Conservation (phyloP, 1,284 basidiomycete species). For the Microbotryum saponariae region DNA sequence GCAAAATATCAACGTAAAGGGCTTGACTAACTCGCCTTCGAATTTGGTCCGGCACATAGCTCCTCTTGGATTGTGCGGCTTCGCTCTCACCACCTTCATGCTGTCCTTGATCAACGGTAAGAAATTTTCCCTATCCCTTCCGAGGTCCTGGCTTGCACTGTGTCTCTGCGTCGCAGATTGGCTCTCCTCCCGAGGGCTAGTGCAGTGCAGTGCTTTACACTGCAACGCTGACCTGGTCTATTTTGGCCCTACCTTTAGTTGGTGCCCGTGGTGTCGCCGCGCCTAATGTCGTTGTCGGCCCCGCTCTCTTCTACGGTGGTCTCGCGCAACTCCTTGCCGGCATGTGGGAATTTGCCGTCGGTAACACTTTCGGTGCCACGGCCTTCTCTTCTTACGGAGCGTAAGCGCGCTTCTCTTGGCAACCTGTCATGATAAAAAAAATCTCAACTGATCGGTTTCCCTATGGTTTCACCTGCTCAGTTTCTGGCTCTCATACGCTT, state of each 20-base stretch:
- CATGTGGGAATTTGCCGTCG: constrained; percentile 54
- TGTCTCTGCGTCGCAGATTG: too few species aligned
- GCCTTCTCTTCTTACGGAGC: constrained; percentile 43
- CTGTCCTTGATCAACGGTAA: constrained; percentile 43
- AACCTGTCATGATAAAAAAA: background rate
- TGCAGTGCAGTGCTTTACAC: too few species aligned
- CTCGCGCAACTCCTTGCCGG: constrained; percentile 58
- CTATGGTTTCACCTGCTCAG: too few species aligned
- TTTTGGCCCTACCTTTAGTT: constrained; percentile 36
- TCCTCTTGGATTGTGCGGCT: constrained; percentile 47
- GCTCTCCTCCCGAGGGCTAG: too few species aligned
- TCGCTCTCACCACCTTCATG: constrained; percentile 51
- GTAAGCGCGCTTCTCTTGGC: background rate
- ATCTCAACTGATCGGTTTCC: background rate
- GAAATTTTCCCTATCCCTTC: background rate
- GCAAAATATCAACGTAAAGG: too few species aligned
- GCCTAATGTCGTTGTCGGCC: constrained; percentile 71
- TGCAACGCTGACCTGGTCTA: background rate
- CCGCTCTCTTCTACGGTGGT: constrained; percentile 64
- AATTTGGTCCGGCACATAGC: constrained; percentile 20
- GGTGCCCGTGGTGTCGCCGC: constrained; percentile 42
- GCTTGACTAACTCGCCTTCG: too few species aligned
- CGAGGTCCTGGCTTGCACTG: too few species aligned
- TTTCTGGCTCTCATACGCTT: constrained; percentile 51
- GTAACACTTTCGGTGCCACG: constrained; percentile 54